Evolutionary conservation across 169 alveolate genomes (phyloP).

Genomic region (Besnoitia besnoiti): DNA sequence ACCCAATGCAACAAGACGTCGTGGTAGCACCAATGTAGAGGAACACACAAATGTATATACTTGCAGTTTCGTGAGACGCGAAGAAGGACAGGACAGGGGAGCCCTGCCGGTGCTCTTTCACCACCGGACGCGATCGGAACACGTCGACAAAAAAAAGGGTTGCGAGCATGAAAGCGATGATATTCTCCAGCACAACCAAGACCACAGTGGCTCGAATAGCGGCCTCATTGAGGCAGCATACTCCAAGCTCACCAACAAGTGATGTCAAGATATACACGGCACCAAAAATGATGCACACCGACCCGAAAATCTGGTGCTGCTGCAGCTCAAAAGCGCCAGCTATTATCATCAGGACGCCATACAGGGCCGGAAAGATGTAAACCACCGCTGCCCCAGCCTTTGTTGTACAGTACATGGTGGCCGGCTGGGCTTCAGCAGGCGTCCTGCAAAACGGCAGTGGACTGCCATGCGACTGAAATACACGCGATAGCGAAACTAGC

Average conservation of each 20-base stretch:
- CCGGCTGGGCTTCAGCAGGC: neutral
- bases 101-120: conserved; percentile 11
- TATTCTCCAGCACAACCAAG: conserved; percentile 33
- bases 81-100: conserved; percentile 5
- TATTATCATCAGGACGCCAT: conserved; percentile 20
- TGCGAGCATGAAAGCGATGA: conserved; percentile 13
- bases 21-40: conserved; percentile 15
- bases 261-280: conserved; percentile 23
- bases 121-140: neutral
- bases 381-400: conserved; percentile 46
- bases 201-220: conserved; percentile 39
- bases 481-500: no score
- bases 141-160: conserved; percentile 14
- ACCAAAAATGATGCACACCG: conserved; percentile 27
- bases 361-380: conserved; percentile 35
- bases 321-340: conserved; percentile 30
- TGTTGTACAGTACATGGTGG: conserved; percentile 26
- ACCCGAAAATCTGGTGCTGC: conserved; percentile 6
- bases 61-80: conserved; percentile 4
- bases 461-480: neutral
- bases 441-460: neutral
- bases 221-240: conserved; percentile 32
- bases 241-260: conserved; percentile 26
- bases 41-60: neutral
- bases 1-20: conserved; percentile 34